Percentiles rank a stretch among this genome's conserved stretches.
These are phyloP conservation scores for Phytophthora pinifolia DNA, from an alignment of 352 stramenopile species.

Conservation along the genomic window DNA sequence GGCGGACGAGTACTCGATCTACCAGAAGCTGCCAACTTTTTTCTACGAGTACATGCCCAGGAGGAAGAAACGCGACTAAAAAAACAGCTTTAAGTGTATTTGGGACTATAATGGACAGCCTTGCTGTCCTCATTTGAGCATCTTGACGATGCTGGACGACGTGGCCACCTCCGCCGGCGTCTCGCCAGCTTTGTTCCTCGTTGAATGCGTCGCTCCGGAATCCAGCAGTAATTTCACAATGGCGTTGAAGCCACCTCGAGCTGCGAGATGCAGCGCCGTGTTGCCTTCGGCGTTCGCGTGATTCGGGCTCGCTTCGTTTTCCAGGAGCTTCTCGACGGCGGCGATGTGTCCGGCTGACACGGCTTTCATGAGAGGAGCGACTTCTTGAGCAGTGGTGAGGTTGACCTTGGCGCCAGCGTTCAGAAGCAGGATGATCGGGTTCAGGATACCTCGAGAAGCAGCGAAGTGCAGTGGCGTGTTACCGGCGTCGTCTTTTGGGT, in stretches of 20 bases:
- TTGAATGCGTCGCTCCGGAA: constrained; percentile 38
- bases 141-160: constrained; percentile 59
- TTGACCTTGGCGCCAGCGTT: constrained; percentile 81
- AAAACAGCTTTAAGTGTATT: neutral
- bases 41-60: constrained; percentile 88
- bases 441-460: constrained; percentile 80
- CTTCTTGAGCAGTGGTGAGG: constrained; percentile 65
- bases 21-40: constrained; percentile 85
- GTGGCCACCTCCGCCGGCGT: constrained; percentile 68
- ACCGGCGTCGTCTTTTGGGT: constrained; percentile 82
- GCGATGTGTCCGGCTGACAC: constrained; percentile 77
- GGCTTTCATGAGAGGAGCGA: constrained; percentile 88
- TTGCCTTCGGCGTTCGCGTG: constrained; percentile 76
- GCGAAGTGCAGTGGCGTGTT: constrained; percentile 88
- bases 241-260: constrained; percentile 70
- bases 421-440: constrained; percentile 77
- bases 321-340: constrained; percentile 87
- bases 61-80: constrained; percentile 56
- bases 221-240: constrained; percentile 75
- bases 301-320: constrained; percentile 71
- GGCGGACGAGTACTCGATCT: constrained; percentile 80
- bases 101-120: constrained; percentile 1
- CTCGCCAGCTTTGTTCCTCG: constrained; percentile 82
- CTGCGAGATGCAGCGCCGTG: constrained; percentile 83
- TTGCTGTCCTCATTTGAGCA: constrained; percentile 37